These are phyloP conservation scores for Coprinopsis sp. DNA, from an alignment of 768 basidiomycete genomes.

Conservation along the genomic window DNA sequence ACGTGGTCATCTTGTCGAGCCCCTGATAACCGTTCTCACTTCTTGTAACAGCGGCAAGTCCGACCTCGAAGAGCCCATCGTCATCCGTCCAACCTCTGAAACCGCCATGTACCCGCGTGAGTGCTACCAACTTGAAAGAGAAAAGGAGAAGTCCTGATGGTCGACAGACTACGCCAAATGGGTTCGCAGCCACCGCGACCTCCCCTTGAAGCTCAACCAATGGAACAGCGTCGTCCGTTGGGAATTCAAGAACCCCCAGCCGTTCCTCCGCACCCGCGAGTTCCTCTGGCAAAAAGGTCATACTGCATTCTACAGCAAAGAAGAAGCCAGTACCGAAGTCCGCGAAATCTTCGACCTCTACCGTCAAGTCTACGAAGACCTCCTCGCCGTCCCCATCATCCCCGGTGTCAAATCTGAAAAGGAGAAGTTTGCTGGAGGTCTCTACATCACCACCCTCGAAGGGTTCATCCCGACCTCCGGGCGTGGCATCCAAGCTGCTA, in stretches of 20 bases:
- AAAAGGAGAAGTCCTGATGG: neutral
- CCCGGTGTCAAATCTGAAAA: constrained; percentile 98
- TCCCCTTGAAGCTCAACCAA: constrained; percentile 95
- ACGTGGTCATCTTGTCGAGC: no score
- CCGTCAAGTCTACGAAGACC: constrained; percentile 91
- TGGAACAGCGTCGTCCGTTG: constrained; percentile 99
- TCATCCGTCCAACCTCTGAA: constrained; percentile 97
- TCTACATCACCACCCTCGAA: constrained; percentile 97
- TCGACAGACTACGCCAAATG: constrained; percentile 91
- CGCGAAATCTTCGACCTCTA: constrained; percentile 94
- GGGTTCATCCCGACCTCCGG: constrained; percentile 97
- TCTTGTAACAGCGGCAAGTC: constrained; percentile 64
- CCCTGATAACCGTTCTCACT: constrained; percentile 3
- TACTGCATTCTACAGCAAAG: constrained; percentile 86
- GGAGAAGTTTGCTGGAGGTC: constrained; percentile 97
- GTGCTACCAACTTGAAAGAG: constrained; percentile 20
- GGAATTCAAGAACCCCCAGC: constrained; percentile 99
- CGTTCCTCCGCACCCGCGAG: constrained; percentile 98
- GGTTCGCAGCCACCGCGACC: constrained; percentile 96
- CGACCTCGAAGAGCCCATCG: constrained; percentile 94
- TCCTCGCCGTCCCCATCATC: constrained; percentile 96
- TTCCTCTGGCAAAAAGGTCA: constrained; percentile 99
- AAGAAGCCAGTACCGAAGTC: constrained; percentile 89
- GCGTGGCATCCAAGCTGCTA: constrained; percentile 96
- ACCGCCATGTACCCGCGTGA: constrained; percentile 98